Percentiles rank a stretch among this genome's conserved stretches.
These are phyloP conservation scores for Teratosphaeria gauchensis DNA, from an alignment of 2,329 filamentous ascomycete genomes.

Conservation along the genomic window DNA sequence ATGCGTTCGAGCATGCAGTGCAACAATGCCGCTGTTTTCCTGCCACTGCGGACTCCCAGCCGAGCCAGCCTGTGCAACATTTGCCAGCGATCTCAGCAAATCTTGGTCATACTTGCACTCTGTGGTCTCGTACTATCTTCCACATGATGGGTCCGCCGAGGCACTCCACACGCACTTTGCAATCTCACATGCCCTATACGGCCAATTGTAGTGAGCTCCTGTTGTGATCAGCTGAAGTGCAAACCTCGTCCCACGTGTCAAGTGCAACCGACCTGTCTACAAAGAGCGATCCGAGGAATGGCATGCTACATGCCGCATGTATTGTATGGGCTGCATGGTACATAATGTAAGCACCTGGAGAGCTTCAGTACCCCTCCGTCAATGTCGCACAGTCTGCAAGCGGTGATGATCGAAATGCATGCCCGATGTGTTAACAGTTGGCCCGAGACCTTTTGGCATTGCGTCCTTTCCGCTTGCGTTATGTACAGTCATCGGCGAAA, in stretches of 20 bases:
- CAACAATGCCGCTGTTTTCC: neutral
- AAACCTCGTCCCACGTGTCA: neutral
- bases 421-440: neutral
- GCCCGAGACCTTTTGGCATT: neutral
- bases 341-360: neutral
- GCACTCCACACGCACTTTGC: neutral
- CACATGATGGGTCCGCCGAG: neutral
- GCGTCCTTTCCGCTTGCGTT: neutral
- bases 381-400: neutral
- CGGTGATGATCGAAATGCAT: neutral
- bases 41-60: neutral
- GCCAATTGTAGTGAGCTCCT: neutral
- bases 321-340: neutral
- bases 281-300: neutral
- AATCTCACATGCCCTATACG: neutral
- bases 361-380: neutral
- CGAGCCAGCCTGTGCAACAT: neutral
- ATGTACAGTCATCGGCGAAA: neutral
- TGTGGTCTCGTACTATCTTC: neutral
- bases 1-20: neutral
- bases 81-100: neutral
- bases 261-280: neutral
- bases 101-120: neutral
- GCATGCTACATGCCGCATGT: neutral
- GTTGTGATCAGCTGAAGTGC: neutral